These are phyloP conservation scores for Suhomyces bolitotheri DNA, from an alignment of 1,139 yeast species.

Conservation along the genomic window DNA sequence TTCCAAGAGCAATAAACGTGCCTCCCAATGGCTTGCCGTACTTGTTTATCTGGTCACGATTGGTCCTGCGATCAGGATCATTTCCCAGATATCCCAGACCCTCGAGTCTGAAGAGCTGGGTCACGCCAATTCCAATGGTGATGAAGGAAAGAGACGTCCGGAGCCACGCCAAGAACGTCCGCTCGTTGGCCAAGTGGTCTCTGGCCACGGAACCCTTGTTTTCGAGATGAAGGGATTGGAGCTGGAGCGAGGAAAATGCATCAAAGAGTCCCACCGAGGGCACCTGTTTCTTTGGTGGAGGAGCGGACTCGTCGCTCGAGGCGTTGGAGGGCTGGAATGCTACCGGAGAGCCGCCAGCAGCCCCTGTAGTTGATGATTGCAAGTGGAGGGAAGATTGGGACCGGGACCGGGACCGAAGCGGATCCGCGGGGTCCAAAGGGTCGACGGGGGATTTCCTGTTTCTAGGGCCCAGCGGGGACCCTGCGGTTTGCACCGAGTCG, in stretches of 20 bases:
- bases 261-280: conserved; percentile 5
- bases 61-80: conserved; percentile 13
- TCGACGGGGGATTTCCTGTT: not conserved
- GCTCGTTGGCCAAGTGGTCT: conserved; percentile 70
- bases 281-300: not conserved
- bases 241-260: conserved; percentile 4
- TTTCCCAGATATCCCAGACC: conserved; percentile 21
- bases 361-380: not conserved
- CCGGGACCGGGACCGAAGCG: not conserved
- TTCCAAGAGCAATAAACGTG: conserved; percentile 37
- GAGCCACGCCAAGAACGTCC: conserved; percentile 77
- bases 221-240: conserved; percentile 20
- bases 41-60: conserved; percentile 15
- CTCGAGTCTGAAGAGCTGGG: conserved; percentile 42
- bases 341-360: not conserved
- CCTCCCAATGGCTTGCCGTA: conserved; percentile 43
- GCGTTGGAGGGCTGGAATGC: not conserved
- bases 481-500: conserved; percentile 4
- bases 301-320: not conserved
- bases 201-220: conserved; percentile 53
- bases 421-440: not conserved
- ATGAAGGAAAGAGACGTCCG: conserved; percentile 55
- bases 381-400: not conserved
- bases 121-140: conserved; percentile 44
- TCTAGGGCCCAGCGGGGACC: not conserved